Conservation (phyloP, 441 rosid species). For the Metrosideros polymorpha region DNA sequence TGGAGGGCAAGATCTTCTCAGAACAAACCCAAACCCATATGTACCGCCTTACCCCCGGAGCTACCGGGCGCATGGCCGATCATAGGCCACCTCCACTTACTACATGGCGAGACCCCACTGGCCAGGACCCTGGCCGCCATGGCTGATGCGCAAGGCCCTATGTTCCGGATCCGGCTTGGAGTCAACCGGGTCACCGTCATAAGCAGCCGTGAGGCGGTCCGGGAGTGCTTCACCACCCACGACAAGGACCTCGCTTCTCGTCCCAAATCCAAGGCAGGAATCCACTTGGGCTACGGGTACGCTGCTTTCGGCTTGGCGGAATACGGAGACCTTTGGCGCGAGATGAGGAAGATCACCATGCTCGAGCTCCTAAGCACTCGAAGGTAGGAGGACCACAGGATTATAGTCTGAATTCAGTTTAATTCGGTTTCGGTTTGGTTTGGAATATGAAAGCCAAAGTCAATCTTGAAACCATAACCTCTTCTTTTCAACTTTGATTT, state of each 20-base stretch:
- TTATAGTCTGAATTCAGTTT: background rate
- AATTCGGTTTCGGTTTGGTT: no score
- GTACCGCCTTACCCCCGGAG: no score
- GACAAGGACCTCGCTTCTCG: conserved; percentile 42
- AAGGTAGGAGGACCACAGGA: background rate
- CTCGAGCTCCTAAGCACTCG: conserved; percentile 40
- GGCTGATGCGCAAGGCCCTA: conserved; percentile 41
- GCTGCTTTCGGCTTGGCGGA: conserved; percentile 44
- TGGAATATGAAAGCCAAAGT: no score
- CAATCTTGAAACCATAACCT: no score
- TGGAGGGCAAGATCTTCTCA: background rate
- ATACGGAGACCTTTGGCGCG: conserved; percentile 58
- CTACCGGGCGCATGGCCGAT: conserved; percentile 45
- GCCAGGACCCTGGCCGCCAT: conserved; percentile 37
- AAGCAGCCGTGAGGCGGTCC: conserved; percentile 25
- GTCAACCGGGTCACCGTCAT: conserved; percentile 17
- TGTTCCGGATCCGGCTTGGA: conserved; percentile 40
- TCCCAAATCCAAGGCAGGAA: conserved; percentile 32
- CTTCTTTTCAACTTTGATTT: background rate
- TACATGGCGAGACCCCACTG: conserved; percentile 19
- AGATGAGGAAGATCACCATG: conserved; percentile 41
- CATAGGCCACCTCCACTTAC: conserved; percentile 53
- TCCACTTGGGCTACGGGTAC: conserved; percentile 40
- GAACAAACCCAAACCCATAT: no score
- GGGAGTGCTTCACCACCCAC: conserved; percentile 40